Evolutionary conservation across 2,329 filamentous ascomycete genomes (phyloP).

Genomic region (Fusarium dlaminii): DNA sequence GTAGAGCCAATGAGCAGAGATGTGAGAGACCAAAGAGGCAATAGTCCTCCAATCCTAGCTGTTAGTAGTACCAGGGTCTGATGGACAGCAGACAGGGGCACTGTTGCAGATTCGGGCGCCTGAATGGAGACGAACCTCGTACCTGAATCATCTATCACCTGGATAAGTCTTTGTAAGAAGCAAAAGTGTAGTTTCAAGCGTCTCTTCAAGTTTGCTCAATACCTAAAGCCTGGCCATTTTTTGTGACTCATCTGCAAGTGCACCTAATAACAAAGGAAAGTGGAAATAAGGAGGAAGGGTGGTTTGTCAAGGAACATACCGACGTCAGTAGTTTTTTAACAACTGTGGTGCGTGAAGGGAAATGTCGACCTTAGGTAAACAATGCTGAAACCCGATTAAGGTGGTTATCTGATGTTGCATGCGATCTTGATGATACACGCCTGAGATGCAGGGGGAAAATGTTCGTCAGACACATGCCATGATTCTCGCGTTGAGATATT

Average conservation of each 20-base stretch:
- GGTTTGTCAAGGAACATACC: too few species aligned
- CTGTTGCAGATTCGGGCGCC: too few species aligned
- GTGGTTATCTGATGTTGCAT: accelerated
- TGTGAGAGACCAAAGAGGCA: neutral
- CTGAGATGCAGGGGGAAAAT: neutral
- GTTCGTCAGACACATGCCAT: too few species aligned
- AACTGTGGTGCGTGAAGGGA: too few species aligned
- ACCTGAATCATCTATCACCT: neutral
- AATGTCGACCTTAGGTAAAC: neutral
- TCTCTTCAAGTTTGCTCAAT: too few species aligned
- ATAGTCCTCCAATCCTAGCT: neutral
- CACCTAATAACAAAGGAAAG: too few species aligned
- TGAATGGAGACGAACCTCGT: neutral
- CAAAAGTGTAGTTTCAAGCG: too few species aligned
- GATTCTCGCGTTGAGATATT: neutral
- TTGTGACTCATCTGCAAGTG: too few species aligned
- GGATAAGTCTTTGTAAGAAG: neutral
- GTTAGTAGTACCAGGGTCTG: too few species aligned
- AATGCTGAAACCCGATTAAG: neutral
- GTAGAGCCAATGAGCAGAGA: neutral
- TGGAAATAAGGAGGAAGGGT: neutral
- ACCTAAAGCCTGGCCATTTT: too few species aligned
- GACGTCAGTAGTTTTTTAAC: too few species aligned
- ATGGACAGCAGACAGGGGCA: too few species aligned
- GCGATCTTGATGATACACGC: neutral